Evolutionary conservation across 2,329 filamentous ascomycete genomes (phyloP).

Genomic region (Scedosporium boydii): DNA sequence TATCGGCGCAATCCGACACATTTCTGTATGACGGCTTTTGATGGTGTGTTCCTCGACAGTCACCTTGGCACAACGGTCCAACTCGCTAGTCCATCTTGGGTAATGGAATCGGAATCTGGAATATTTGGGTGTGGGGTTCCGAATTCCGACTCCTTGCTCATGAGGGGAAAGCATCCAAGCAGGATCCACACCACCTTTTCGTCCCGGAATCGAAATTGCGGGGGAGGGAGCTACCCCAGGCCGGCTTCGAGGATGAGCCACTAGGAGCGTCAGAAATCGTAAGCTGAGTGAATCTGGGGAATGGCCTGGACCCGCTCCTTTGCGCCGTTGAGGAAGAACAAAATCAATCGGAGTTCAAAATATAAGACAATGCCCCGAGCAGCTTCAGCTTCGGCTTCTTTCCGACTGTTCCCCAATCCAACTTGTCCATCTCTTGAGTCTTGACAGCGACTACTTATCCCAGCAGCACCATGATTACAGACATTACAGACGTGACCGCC

Average conservation of each 20-base stretch:
- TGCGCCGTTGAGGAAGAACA: background rate
- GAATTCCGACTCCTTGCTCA: background rate
- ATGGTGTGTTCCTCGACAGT: background rate
- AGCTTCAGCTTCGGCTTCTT: background rate
- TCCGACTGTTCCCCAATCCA: no score
- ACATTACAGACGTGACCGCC: no score
- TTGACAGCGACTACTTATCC: background rate
- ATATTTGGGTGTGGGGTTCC: background rate
- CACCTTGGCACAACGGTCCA: background rate
- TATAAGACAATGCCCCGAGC: slow-evolving; percentile 1
- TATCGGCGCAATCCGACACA: background rate
- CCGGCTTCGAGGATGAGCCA: background rate
- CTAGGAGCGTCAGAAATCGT: background rate
- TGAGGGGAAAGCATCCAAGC: background rate
- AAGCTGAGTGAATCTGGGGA: background rate
- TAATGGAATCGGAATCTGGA: slow-evolving; percentile 6
- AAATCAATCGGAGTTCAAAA: background rate
- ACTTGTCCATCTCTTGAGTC: background rate
- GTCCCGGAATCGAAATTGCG: background rate
- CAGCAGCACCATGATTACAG: no score
- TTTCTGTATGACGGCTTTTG: background rate
- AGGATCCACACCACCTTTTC: background rate
- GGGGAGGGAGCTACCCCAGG: background rate
- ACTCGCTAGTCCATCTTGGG: background rate
- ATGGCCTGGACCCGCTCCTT: background rate